Conservation (phyloP, 345 rosid species). For the Citrus sinensis region DVS_A1.0 CM039161.1:24432501-24433000, state of each 20-base stretch:
- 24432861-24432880: slow-evolving; percentile 66
- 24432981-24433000: slow-evolving; percentile 66
- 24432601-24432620: slow-evolving; percentile 75
- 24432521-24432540: neutral
- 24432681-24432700: slow-evolving; percentile 66
- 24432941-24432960: slow-evolving; percentile 47
- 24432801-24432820: slow-evolving; percentile 91
- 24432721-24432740: slow-evolving; percentile 83
- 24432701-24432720: slow-evolving; percentile 64
- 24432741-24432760: slow-evolving; percentile 87
- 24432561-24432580: neutral
- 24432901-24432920: slow-evolving; percentile 93
- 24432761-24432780: slow-evolving; percentile 93
- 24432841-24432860: slow-evolving; percentile 91
- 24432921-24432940: slow-evolving; percentile 60
- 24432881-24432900: slow-evolving; percentile 55
- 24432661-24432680: slow-evolving; percentile 56
- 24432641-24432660: slow-evolving; percentile 68
- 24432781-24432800: slow-evolving; percentile 82
- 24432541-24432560: neutral
- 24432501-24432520: slow-evolving; percentile 21
- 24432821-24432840: slow-evolving; percentile 85
- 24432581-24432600: slow-evolving; percentile 89
- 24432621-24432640: slow-evolving; percentile 76
- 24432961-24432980: slow-evolving; percentile 59